Evolutionary conservation across 2,329 filamentous ascomycete genomes (phyloP).

Genomic region (Hirsutella minnesotensis): DNA sequence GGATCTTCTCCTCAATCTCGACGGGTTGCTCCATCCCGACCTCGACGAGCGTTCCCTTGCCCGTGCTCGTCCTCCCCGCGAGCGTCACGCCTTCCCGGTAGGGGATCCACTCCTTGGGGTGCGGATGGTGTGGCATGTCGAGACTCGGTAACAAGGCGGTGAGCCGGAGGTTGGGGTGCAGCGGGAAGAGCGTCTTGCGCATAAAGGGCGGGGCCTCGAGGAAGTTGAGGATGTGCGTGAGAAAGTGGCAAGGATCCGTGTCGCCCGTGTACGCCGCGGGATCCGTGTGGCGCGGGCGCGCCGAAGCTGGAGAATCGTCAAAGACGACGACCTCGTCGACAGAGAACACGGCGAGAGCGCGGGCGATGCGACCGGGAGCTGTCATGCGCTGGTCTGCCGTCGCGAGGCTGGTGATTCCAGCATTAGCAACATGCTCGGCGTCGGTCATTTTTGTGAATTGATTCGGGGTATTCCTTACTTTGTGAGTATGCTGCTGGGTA

Average conservation of each 20-base stretch:
- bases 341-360: conserved; percentile 70
- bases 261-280: conserved; percentile 52
- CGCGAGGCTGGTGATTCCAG: conserved; percentile 39
- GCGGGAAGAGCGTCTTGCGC: conserved; percentile 60
- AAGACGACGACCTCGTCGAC: conserved; percentile 78
- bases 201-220: conserved; percentile 78
- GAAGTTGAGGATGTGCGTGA: conserved; percentile 68
- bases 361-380: conserved; percentile 64
- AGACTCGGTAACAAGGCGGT: conserved; percentile 65
- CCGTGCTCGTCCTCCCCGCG: conserved; percentile 27
- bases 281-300: conserved; percentile 35
- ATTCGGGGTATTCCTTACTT: conserved; percentile 38
- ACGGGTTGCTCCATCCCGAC: conserved; percentile 44
- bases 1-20: conserved; percentile 48
- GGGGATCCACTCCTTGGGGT: conserved; percentile 63
- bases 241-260: conserved; percentile 66
- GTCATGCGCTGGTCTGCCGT: conserved; percentile 66
- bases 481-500: conserved; percentile 66
- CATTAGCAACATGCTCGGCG: background rate
- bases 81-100: conserved; percentile 70
- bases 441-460: background rate
- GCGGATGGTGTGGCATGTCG: conserved; percentile 77
- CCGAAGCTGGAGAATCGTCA: conserved; percentile 48
- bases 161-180: conserved; percentile 65
- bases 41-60: conserved; percentile 42